phyloP scores from a whole-genome alignment of 1,139 yeast genomes.

The Yamadazyma jaroonii region DNA sequence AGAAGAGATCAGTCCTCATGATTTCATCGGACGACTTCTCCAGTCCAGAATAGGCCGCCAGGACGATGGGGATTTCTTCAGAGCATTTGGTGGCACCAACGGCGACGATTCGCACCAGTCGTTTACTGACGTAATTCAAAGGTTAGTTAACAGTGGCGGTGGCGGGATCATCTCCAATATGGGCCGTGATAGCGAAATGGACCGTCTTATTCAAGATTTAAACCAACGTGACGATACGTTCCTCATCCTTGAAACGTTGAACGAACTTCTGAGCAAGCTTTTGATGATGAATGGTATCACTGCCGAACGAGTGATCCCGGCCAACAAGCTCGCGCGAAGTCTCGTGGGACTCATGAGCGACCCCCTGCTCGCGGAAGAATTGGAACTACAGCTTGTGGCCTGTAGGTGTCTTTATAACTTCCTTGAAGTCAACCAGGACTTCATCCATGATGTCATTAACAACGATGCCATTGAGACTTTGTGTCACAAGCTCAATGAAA shows the following conservation, averaged over 20 bases:
- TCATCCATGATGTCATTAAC: constrained; percentile 61
- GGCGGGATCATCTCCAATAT: constrained; percentile 27
- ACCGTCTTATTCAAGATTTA: constrained; percentile 40
- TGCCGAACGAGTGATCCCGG: constrained; percentile 66
- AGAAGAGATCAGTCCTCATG: constrained; percentile 25
- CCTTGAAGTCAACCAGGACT: constrained; percentile 71
- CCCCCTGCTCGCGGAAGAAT: constrained; percentile 57
- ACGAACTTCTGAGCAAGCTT: constrained; percentile 59
- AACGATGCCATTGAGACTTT: constrained; percentile 68
- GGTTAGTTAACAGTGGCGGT: constrained; percentile 36
- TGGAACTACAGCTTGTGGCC: constrained; percentile 79
- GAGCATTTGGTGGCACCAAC: constrained; percentile 18
- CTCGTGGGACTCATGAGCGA: constrained; percentile 60
- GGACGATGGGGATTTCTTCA: constrained; percentile 14
- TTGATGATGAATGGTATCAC: constrained; percentile 67
- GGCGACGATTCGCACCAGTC: constrained; percentile 14
- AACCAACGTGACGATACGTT: constrained; percentile 46
- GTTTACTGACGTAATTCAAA: constrained; percentile 36
- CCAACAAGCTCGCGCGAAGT: constrained; percentile 51
- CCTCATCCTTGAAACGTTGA: constrained; percentile 53
- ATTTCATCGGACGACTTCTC: constrained; percentile 23
- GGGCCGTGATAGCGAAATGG: constrained; percentile 30
- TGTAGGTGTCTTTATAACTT: constrained; percentile 84
- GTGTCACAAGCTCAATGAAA: constrained; percentile 66
- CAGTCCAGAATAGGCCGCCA: constrained; percentile 17